Base-by-base conservation (phyloP, 306 rosid species). In the Calophaca sinica region DNA sequence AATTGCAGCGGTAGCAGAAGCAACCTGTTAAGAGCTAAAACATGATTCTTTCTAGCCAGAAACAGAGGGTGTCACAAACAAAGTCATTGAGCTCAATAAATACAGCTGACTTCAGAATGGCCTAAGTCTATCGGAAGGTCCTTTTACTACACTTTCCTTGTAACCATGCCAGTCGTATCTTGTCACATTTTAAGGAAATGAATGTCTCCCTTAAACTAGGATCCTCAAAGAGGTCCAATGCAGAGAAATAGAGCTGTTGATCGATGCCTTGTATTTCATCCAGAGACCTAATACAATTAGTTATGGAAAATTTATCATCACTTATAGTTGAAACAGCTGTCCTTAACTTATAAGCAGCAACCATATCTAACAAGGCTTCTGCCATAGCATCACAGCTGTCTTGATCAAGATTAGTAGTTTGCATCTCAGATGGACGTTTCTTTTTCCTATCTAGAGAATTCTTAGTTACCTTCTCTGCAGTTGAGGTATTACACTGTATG, bases 151-250 rank as follows among this genome's bases (percentile, higher is more conserved):
- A 86, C 79, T 84, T 90, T 45, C 90, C 93, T 70, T 83, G 87
- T 62, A 88, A 77, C 97, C 97, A 89, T 12, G 88, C 42, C 72
- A 81, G 76, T 31, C 92, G 70, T 75, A 85, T 84, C 78, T 69
- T 80, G 65, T 70, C 82, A 15, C 89, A 81, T 82, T 87, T 85
- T 51, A 88, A 79, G 20, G 90, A 89, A 59, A 89, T 66, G 81
- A 92, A 92, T 11, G 86, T 81, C 87, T 88, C 94, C 80, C 94
- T 86, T 39, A 90, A 81, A 79, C 66, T 79, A 55, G 92, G 88
- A 48, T 83, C 80, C 83, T 87, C 96, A 72, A 90, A 89, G 74
- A 90, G 89, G 76, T 90, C 96, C 69, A 90, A 45, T 7, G 92
- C 92, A 10, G 91, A 79, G 83, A 92, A 81, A 80, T 92, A 89